Conservation (phyloP, 352 stramenopile genomes). For the Pythium guiyangense region DNA sequence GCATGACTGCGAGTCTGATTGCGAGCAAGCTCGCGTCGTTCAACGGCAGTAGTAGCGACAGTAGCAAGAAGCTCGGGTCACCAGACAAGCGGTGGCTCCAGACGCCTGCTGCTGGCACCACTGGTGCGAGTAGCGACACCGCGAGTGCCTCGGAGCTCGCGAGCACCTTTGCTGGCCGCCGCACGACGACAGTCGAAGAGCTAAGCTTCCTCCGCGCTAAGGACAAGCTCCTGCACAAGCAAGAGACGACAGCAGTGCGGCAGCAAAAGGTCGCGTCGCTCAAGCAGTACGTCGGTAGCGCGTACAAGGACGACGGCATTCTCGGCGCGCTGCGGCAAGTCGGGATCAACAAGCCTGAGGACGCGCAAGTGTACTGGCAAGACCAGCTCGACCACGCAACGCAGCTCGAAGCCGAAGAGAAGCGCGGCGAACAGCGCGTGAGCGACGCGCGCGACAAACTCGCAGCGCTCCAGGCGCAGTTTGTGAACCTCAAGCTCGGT, state of each 20-base stretch:
- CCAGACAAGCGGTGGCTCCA: not conserved
- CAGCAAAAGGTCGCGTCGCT: constrained; percentile 57
- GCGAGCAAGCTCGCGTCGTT: constrained; percentile 6
- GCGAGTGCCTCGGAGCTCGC: not conserved
- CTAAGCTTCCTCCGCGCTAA: constrained; percentile 55
- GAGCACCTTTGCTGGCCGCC: not conserved
- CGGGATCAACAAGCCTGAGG: constrained; percentile 74
- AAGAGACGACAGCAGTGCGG: constrained; percentile 48
- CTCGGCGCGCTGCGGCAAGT: constrained; percentile 67
- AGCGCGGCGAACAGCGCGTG: constrained; percentile 54
- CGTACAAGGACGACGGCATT: constrained; percentile 71
- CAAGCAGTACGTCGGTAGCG: constrained; percentile 64
- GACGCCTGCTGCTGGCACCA: not conserved
- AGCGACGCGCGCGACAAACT: constrained; percentile 55
- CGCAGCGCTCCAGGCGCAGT: constrained; percentile 45
- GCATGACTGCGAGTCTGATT: constrained; percentile 20
- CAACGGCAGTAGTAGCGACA: not conserved
- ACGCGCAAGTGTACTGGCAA: constrained; percentile 71
- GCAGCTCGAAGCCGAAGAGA: constrained; percentile 67
- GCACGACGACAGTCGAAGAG: constrained; percentile 19
- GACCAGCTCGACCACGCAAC: constrained; percentile 67
- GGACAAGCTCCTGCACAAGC: constrained; percentile 76
- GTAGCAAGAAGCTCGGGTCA: not conserved
- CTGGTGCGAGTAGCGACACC: not conserved
- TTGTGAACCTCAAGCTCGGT: constrained; percentile 73